Evolutionary conservation across 495 filamentous ascomycete species (phyloP), one percentile per base, ranked within the genome.

Genomic region (Aspergillus saccharolyticus): DNA sequence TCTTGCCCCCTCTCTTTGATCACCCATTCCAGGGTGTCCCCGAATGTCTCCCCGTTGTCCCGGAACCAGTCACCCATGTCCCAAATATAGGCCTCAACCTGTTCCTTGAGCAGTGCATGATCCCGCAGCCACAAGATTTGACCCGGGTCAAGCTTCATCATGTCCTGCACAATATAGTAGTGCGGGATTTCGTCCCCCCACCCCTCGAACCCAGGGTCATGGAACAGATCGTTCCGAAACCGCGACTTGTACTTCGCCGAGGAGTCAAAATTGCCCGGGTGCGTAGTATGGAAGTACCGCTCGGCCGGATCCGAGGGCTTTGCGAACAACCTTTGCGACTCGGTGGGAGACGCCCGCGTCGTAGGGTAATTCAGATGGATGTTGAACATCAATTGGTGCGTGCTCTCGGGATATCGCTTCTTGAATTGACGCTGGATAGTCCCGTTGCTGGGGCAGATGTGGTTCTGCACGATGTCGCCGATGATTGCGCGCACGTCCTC

Each of bases 181-280:
- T 85, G 82, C 42, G 71, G 69, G 43, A 85, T 81, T 55, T 84
- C 83, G 58, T 85, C 83, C 25, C 83, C 83, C 83, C 83, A 86
- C 44, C 83, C 83, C 53, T 74, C 70, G 16, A 55, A 61, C 15
- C 70, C 71, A 2, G 68, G 70, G 28, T 72, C 72, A 49, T 77
- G 70, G 63, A 71, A 76, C 18, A 74, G 57, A 17, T 71, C 66
- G 53, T 64, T 71, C 16, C 70, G 70, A 47, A 71, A 70, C 18
- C 64, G 58, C 18, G 67, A 68, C 10, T 58, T 57, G 25, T 63
- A 66, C 55, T 68, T 74, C n/a, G 64, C 65, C n/a, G 66, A 39
- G 8, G 65, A 64, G 8, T 68, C 66, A 6, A 52, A 48, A 44
- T 53, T 65, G 1, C 42, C 18, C 1, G 68, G 61, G 44, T 71